phyloP scores from a whole-genome alignment of 73 alveolate genomes.

The Paramecium pentaurelia region DNA sequence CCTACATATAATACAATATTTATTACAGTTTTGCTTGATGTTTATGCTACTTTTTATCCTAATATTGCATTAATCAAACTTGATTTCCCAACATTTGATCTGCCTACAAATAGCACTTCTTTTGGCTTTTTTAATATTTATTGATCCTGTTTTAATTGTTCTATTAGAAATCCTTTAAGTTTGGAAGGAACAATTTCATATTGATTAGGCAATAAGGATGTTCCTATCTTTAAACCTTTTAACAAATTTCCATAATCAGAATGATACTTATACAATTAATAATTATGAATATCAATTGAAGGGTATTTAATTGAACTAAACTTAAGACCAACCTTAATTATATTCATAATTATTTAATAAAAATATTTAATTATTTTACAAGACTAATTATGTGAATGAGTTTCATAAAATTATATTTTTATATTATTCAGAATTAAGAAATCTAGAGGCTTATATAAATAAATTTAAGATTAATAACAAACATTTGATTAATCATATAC shows the following conservation, averaged over 20 bases:
- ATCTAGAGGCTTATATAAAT: not conserved
- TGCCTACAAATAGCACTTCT: slow-evolving; percentile 20
- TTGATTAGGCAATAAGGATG: not conserved
- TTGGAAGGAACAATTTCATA: not conserved
- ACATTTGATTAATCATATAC: too few species aligned
- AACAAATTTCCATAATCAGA: not conserved
- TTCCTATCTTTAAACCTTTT: not conserved
- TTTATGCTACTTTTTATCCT: not conserved
- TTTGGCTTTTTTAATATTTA: not conserved
- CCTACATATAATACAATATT: not conserved
- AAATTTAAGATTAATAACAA: too few species aligned
- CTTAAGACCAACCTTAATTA: not conserved
- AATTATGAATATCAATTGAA: not conserved
- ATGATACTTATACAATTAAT: not conserved
- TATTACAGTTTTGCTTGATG: not conserved
- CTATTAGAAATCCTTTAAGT: not conserved
- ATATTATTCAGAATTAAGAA: too few species aligned
- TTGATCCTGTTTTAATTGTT: not conserved
- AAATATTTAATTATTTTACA: not conserved
- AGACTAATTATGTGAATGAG: not conserved
- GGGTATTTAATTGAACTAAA: not conserved
- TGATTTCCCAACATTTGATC: slow-evolving; percentile 44
- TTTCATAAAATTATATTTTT: not conserved
- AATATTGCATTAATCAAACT: slow-evolving; percentile 18
- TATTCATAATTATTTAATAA: not conserved